Conservation (phyloP, 73 alveolate species). For the Paraurostyla sp. region DNA sequence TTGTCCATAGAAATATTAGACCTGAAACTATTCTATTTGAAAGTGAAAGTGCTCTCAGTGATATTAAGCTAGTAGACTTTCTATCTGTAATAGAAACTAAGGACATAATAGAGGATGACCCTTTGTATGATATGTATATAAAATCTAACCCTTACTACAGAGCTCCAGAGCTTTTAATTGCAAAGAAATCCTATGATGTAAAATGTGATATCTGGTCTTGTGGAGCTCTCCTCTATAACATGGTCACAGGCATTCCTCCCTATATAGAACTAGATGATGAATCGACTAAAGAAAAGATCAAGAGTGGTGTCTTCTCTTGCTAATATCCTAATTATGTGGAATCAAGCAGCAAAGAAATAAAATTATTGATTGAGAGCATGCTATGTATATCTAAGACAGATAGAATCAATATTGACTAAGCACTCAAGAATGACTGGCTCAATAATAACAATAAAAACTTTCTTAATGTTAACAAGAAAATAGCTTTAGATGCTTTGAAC, state of each 20-base stretch:
- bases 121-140: background rate
- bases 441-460: background rate
- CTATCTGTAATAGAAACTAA: constrained; percentile 14
- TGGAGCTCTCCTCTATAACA: constrained; percentile 83
- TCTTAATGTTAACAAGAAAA: constrained; percentile 24
- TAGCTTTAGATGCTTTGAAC: constrained; percentile 34
- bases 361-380: constrained; percentile 14
- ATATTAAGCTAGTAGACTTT: constrained; percentile 24
- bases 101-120: constrained; percentile 38
- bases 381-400: background rate
- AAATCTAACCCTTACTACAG: background rate
- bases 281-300: constrained; percentile 40
- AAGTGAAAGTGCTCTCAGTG: constrained; percentile 40
- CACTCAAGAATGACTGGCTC: constrained; percentile 2
- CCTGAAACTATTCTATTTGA: constrained; percentile 57
- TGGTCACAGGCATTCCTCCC: constrained; percentile 85
- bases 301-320: constrained; percentile 42
- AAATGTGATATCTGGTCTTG: constrained; percentile 88
- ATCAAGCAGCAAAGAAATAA: background rate
- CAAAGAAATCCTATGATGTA: constrained; percentile 11
- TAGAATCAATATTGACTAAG: background rate
- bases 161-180: constrained; percentile 32
- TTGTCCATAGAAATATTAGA: constrained; percentile 38
- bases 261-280: constrained; percentile 80
- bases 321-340: constrained; percentile 50